These are phyloP conservation scores for Saccharomycopsis capsularis DNA, from an alignment of 805 yeast genomes.

Conservation along the genomic window DNA sequence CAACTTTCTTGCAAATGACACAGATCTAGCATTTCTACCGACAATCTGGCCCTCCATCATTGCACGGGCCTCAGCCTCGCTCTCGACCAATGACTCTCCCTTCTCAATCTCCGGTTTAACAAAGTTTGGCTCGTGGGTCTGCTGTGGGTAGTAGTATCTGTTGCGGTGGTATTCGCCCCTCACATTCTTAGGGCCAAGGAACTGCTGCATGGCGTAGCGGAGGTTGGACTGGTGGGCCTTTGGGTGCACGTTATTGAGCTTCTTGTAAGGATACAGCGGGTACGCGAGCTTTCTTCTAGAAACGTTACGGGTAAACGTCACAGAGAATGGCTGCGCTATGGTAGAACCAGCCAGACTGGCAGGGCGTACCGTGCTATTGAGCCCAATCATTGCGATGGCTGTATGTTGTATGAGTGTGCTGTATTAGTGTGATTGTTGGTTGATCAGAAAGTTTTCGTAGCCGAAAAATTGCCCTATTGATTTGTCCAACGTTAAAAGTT, in stretches of 20 bases:
- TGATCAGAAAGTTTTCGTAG: too few species aligned
- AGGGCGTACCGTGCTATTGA: background rate
- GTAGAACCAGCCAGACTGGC: background rate
- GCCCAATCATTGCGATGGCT: too few species aligned
- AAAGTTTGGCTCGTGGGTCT: conserved; percentile 66
- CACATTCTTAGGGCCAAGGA: conserved; percentile 77
- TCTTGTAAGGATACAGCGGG: conserved; percentile 43
- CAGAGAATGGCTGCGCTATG: background rate
- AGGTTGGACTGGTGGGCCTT: conserved; percentile 44
- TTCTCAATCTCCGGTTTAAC: conserved; percentile 48
- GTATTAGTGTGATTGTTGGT: too few species aligned
- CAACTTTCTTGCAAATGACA: conserved; percentile 28
- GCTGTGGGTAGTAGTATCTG: conserved; percentile 64
- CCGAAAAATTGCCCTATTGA: too few species aligned
- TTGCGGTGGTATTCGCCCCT: conserved; percentile 76
- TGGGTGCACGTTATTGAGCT: conserved; percentile 35
- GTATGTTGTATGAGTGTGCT: too few species aligned
- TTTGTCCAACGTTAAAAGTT: too few species aligned
- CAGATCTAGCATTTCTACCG: conserved; percentile 3
- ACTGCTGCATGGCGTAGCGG: conserved; percentile 58
- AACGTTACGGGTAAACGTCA: conserved; percentile 33
- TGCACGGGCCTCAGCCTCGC: conserved; percentile 5
- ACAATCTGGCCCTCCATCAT: conserved; percentile 9
- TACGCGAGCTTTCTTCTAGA: conserved; percentile 49
- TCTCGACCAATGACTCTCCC: conserved; percentile 30